A percentile compares a stretch with the other conserved stretches of the same genome.
Conservation (phyloP, 169 alveolate genomes). For the Eimeria acervulina region DNA sequence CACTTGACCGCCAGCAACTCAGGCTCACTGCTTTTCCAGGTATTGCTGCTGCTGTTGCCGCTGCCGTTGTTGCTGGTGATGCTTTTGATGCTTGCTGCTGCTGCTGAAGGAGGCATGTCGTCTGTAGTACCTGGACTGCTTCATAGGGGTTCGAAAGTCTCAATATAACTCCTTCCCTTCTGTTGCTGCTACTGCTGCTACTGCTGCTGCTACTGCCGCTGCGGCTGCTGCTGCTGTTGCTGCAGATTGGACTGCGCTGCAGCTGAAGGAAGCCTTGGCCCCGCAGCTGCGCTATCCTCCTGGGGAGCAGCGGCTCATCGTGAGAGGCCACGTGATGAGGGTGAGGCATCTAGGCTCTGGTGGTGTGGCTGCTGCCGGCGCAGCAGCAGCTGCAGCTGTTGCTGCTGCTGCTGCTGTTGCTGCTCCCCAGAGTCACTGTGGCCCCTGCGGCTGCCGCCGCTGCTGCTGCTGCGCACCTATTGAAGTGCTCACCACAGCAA, state of each 20-base stretch:
- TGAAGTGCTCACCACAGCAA: too few species aligned
- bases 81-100: not conserved
- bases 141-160: not conserved
- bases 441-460: too few species aligned
- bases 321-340: slow-evolving; percentile 22
- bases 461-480: too few species aligned
- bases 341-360: not conserved
- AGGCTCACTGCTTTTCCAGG: slow-evolving; percentile 6
- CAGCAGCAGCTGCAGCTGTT: too few species aligned
- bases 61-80: too few species aligned
- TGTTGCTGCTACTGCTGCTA: slow-evolving; percentile 5
- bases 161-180: not conserved
- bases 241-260: slow-evolving; percentile 47
- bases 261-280: slow-evolving; percentile 26
- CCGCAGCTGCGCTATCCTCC: slow-evolving; percentile 6
- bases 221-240: slow-evolving; percentile 35
- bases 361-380: not conserved
- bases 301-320: slow-evolving; percentile 31
- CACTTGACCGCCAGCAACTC: slow-evolving; percentile 16
- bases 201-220: slow-evolving; percentile 5
- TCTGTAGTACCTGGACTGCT: not conserved
- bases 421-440: too few species aligned
- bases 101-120: too few species aligned
- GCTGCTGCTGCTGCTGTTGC: too few species aligned
- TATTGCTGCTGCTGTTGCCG: too few species aligned